phyloP scores from a whole-genome alignment of 345 rosid genomes.

The Nephelium lappaceum region DNA sequence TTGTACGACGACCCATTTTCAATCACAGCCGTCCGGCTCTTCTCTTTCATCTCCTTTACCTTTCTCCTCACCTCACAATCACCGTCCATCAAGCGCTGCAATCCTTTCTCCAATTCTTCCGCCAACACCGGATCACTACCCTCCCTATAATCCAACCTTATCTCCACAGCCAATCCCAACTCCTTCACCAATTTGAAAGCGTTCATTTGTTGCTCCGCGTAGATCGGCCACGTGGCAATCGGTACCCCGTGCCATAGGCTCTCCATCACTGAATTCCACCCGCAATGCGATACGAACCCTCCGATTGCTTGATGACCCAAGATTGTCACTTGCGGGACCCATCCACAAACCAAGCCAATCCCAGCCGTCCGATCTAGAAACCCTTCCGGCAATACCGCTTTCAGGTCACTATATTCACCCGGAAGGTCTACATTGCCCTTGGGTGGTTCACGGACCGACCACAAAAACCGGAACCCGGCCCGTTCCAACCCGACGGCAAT shows the following conservation, averaged over 20 bases:
- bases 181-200: slow-evolving; percentile 28
- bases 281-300: slow-evolving; percentile 31
- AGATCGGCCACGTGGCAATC: slow-evolving; percentile 27
- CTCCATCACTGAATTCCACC: slow-evolving; percentile 33
- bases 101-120: slow-evolving; percentile 13
- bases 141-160: slow-evolving; percentile 21
- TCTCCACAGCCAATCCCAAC: slow-evolving; percentile 24
- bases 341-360: slow-evolving; percentile 23
- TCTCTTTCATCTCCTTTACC: slow-evolving; percentile 23
- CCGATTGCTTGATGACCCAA: slow-evolving; percentile 21
- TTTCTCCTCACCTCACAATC: slow-evolving; percentile 13
- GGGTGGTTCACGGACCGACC: slow-evolving; percentile 30
- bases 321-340: slow-evolving; percentile 29
- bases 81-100: slow-evolving; percentile 22
- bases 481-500: slow-evolving; percentile 28
- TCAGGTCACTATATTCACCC: background rate
- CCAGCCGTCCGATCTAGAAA: slow-evolving; percentile 24
- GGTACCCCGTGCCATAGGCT: slow-evolving; percentile 27
- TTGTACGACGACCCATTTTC: slow-evolving; percentile 21
- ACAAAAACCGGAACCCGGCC: slow-evolving; percentile 21
- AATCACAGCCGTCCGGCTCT: slow-evolving; percentile 8
- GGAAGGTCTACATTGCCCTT: slow-evolving; percentile 12
- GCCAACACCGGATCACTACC: slow-evolving; percentile 10
- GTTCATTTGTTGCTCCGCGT: slow-evolving; percentile 34
- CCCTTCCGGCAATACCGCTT: slow-evolving; percentile 20